Evolutionary conservation across 805 yeast species (phyloP).

Genomic region (Clavispora asparagi): DNA sequence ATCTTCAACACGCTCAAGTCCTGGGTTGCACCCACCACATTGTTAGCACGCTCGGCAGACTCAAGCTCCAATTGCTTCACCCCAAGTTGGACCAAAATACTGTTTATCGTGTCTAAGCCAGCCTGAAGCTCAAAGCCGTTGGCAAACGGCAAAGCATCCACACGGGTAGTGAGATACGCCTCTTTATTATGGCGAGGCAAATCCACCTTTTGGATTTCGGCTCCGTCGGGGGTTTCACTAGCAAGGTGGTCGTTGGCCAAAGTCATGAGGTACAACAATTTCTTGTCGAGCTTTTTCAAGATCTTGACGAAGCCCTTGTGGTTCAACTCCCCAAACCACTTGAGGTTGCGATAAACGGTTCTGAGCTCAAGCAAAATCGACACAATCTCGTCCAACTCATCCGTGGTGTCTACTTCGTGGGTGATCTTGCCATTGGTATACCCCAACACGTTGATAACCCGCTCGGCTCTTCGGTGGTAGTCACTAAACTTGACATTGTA

Average conservation of each 20-base stretch:
- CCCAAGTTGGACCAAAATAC: slow-evolving; percentile 47
- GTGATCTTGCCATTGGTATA: slow-evolving; percentile 19
- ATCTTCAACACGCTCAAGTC: slow-evolving; percentile 13
- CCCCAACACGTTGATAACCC: slow-evolving; percentile 33
- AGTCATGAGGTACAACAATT: slow-evolving; percentile 30
- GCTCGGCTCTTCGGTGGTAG: slow-evolving; percentile 63
- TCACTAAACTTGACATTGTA: slow-evolving; percentile 70
- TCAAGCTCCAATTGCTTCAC: slow-evolving; percentile 24
- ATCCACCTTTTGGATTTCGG: slow-evolving; percentile 7
- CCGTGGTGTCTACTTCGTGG: slow-evolving; percentile 32
- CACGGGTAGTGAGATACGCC: slow-evolving; percentile 52
- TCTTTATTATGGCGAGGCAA: slow-evolving; percentile 34
- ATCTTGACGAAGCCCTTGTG: slow-evolving; percentile 87
- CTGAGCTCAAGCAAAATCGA: slow-evolving; percentile 69
- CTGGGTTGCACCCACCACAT: not conserved
- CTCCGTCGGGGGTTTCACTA: slow-evolving; percentile 2
- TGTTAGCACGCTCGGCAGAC: slow-evolving; percentile 1
- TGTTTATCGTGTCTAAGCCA: slow-evolving; percentile 49
- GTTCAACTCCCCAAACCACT: slow-evolving; percentile 92
- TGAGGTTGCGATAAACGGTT: slow-evolving; percentile 70
- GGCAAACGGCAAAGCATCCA: slow-evolving; percentile 72
- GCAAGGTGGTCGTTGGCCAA: slow-evolving; percentile 18
- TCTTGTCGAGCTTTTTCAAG: slow-evolving; percentile 85
- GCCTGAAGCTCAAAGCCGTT: slow-evolving; percentile 57
- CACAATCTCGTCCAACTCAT: slow-evolving; percentile 38